These are phyloP conservation scores for Neofusicoccum kwambonambiense DNA, from an alignment of 2,329 filamentous ascomycete genomes.

Conservation along the genomic window DNA sequence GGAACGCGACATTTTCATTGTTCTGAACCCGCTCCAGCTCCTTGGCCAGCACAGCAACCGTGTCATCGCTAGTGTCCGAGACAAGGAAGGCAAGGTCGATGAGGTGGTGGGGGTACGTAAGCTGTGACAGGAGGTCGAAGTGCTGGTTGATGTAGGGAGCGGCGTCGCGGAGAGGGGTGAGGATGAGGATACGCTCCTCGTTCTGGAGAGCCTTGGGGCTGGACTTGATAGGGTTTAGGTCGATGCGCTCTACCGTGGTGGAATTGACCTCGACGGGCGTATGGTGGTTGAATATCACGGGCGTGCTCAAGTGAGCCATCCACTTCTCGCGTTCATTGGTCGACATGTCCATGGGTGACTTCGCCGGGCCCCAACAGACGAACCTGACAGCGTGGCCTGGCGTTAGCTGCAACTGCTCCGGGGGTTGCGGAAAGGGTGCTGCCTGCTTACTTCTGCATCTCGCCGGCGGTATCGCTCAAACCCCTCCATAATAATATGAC, in stretches of 20 bases:
- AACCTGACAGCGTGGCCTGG: slow-evolving; percentile 61
- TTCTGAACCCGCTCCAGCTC: slow-evolving; percentile 89
- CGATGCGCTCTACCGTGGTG: slow-evolving; percentile 71
- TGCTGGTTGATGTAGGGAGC: slow-evolving; percentile 79
- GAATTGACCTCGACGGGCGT: slow-evolving; percentile 81
- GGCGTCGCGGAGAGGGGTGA: slow-evolving; percentile 91
- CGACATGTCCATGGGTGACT: slow-evolving; percentile 94
- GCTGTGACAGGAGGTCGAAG: slow-evolving; percentile 85
- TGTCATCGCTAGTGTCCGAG: slow-evolving; percentile 88
- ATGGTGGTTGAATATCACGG: slow-evolving; percentile 95
- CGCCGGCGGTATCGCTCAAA: slow-evolving; percentile 73
- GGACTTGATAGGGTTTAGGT: slow-evolving; percentile 82
- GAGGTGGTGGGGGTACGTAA: slow-evolving; percentile 91
- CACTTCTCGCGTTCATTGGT: slow-evolving; percentile 87
- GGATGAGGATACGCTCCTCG: slow-evolving; percentile 82
- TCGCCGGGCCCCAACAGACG: slow-evolving; percentile 94
- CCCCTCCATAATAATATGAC: slow-evolving; percentile 85
- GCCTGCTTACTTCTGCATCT: slow-evolving; percentile 79
- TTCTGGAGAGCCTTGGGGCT: slow-evolving; percentile 76
- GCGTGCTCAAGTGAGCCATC: slow-evolving; percentile 85
- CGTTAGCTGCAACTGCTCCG: background rate
- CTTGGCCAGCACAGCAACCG: slow-evolving; percentile 76
- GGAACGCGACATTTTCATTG: slow-evolving; percentile 76
- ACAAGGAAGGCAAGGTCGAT: slow-evolving; percentile 96
- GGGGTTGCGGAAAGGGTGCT: background rate